These are phyloP conservation scores for Rhizodiscina lignyota DNA, from an alignment of 495 filamentous ascomycete species.

Conservation along the genomic window DNA sequence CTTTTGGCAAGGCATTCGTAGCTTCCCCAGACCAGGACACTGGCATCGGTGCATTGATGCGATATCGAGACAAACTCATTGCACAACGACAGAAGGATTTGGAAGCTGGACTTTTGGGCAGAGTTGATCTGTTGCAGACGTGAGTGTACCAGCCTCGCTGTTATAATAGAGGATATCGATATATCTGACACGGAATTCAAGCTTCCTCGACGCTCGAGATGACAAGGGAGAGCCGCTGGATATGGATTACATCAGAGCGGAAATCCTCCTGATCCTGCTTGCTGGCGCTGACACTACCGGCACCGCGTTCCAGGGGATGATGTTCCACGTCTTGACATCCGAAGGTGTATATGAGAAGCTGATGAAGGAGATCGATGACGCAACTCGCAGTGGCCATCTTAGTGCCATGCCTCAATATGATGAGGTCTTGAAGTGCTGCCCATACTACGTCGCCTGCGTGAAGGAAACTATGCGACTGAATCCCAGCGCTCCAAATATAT, in stretches of 20 bases:
- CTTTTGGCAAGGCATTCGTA: slow-evolving; percentile 32
- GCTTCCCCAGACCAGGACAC: slow-evolving; percentile 36
- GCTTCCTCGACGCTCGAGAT: slow-evolving; percentile 27
- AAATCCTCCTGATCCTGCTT: slow-evolving; percentile 36
- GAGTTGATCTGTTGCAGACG: slow-evolving; percentile 25
- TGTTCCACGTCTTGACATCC: slow-evolving; percentile 34
- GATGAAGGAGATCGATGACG: slow-evolving; percentile 37
- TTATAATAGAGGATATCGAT: too few relatives aligned
- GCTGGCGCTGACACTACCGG: slow-evolving; percentile 52
- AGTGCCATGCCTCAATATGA: slow-evolving; percentile 20
- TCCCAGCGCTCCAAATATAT: slow-evolving; percentile 24
- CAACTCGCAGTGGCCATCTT: slow-evolving; percentile 17
- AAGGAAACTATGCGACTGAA: slow-evolving; percentile 33
- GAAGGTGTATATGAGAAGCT: slow-evolving; percentile 32
- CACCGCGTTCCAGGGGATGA: slow-evolving; percentile 34
- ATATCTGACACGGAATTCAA: slow-evolving; percentile 16
- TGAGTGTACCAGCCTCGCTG: too few relatives aligned
- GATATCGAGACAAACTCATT: slow-evolving; percentile 26
- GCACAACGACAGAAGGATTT: slow-evolving; percentile 17
- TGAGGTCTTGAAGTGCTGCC: slow-evolving; percentile 24
- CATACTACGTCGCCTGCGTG: slow-evolving; percentile 35
- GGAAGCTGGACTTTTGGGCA: slow-evolving; percentile 13
- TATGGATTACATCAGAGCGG: slow-evolving; percentile 34
- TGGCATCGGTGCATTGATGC: slow-evolving; percentile 34
- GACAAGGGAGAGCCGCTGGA: slow-evolving; percentile 30